These are phyloP conservation scores for Solanum boliviense DNA, from an alignment of 257 asterid species.

Conservation along the genomic window DNA sequence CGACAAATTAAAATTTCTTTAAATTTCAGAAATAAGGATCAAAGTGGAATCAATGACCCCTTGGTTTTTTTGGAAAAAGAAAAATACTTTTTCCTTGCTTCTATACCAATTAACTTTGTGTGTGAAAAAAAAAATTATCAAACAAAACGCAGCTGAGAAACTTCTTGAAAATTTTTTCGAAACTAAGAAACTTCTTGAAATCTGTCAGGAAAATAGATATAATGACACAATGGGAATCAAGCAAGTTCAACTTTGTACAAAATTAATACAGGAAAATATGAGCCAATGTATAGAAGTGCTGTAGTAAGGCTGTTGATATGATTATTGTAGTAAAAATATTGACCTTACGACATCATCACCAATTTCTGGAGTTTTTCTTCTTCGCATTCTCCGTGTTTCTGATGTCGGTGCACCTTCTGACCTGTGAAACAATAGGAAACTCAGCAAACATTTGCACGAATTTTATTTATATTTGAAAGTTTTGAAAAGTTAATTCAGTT, in stretches of 20 bases:
- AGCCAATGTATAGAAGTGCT: not conserved
- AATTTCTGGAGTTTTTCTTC: constrained; percentile 96
- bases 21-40: not conserved
- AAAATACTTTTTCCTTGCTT: not conserved
- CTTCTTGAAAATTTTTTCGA: not conserved
- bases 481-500: not conserved
- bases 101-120: not conserved
- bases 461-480: not conserved
- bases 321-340: constrained; percentile 9
- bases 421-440: constrained; percentile 28
- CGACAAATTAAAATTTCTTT: not conserved
- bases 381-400: constrained; percentile 67
- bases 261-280: not conserved
- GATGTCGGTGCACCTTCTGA: constrained; percentile 76
- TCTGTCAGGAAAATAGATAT: not conserved
- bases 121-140: not conserved
- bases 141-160: not conserved
- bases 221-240: not conserved
- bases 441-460: not conserved
- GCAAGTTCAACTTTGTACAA: not conserved
- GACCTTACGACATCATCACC: constrained; percentile 98
- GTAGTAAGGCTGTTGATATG: not conserved
- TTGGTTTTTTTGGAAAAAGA: not conserved
- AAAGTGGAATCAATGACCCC: not conserved
- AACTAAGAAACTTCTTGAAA: not conserved